Base-by-base conservation (phyloP, 257 asterid species). In the Solanum ahanhuiri region DNA sequence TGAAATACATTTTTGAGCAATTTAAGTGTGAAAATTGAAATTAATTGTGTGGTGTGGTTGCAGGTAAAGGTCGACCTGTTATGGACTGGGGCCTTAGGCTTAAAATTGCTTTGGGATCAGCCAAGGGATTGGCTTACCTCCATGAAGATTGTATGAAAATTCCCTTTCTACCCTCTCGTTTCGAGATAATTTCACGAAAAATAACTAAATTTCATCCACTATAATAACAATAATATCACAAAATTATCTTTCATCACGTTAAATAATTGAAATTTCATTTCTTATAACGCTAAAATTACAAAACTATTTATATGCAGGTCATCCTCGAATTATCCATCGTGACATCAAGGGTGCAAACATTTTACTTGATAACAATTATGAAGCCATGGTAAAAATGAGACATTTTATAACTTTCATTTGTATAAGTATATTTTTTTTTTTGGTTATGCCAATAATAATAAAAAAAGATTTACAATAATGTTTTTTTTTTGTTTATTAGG, bases 81-180 rank as follows among this genome's bases (percentile, higher is more conserved):
- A 89, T 96, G 93, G 93, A 92, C 9, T 96, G 99, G 99, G 72
- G 89, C n/a, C 69, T 90, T 12, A 94, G 99, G 93, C 89, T 96
- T 83, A 95, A 93, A 3, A 95, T 96, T 85, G 99, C 99, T 10
- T 79, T 93, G 85, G 99, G 99, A 91, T 94, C 98, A 39, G 98
- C 99, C 3, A 96, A 94, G 87, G 99, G 98, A 25, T 93, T 96
- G 66, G 98, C 98, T 85, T 95, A 96, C 85, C 92, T 96, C 4
- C 98, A 96, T 64, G 99, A 96, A 91, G 99, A 96, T 85, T 96
- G 99, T 96, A 91, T 43, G 93, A 15, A 75, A 25, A 12, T 57
- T 51, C 39, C 51, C 69, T 85, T 20, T 82, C 14, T 28, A 20
- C 58, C 10, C 18, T 41, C 4, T 25, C 6, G 2, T 11, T 76